These are phyloP conservation scores for Magnaporthales sp. DNA, from an alignment of 2,329 filamentous ascomycete species.

Conservation along the genomic window DNA sequence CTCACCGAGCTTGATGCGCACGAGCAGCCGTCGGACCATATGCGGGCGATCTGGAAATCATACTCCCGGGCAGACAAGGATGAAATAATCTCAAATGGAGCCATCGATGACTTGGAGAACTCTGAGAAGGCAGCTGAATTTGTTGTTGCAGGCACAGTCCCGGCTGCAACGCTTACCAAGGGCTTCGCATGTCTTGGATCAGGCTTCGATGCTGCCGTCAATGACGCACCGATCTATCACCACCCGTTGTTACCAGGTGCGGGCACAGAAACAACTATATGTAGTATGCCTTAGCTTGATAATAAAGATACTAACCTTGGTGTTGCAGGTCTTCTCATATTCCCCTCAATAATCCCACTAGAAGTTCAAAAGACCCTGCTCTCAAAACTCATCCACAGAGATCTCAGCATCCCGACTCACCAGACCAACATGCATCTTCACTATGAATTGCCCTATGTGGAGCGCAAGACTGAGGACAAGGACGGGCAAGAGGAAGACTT, in stretches of 20 bases:
- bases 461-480: background rate
- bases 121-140: conserved; percentile 34
- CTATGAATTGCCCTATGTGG: conserved; percentile 23
- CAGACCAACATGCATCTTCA: conserved; percentile 65
- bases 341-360: conserved; percentile 66
- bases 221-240: conserved; percentile 47
- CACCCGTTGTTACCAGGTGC: conserved; percentile 62
- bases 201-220: conserved; percentile 19
- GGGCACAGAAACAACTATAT: background rate
- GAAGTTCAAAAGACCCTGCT: conserved; percentile 62
- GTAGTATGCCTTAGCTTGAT: background rate
- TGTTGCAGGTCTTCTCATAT: conserved; percentile 62
- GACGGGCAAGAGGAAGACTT: background rate
- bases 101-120: conserved; percentile 44
- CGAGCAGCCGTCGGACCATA: conserved; percentile 62
- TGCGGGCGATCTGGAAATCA: conserved; percentile 67
- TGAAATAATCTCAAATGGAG: conserved; percentile 41
- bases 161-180: conserved; percentile 28
- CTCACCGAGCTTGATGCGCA: conserved; percentile 60
- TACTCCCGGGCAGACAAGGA: conserved; percentile 53
- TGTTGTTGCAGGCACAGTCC: conserved; percentile 32
- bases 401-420: conserved; percentile 63
- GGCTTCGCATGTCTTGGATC: conserved; percentile 33
- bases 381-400: conserved; percentile 55
- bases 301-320: background rate